phyloP scores from a whole-genome alignment of 352 stramenopile genomes.

The Pilasporangium apinafurcum region DNA sequence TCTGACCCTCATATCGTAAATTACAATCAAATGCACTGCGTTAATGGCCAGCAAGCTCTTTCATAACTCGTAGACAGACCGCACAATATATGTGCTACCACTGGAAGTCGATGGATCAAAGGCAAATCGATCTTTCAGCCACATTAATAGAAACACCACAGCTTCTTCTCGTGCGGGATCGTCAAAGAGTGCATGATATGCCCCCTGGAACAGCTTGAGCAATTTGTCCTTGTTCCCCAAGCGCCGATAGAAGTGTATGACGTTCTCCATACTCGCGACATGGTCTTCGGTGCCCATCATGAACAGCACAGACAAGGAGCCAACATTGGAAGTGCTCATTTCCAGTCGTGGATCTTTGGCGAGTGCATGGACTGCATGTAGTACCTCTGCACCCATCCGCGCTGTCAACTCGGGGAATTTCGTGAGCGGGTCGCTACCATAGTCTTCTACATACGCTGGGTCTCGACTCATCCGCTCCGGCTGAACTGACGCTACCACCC shows the following conservation, averaged over 20 bases:
- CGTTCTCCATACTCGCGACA: slow-evolving; percentile 27
- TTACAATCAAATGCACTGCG: too few species aligned
- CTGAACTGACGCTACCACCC: slow-evolving; percentile 31
- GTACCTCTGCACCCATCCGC: slow-evolving; percentile 27
- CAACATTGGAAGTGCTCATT: slow-evolving; percentile 7
- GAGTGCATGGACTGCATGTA: slow-evolving; percentile 33
- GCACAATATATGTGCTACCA: too few species aligned
- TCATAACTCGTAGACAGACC: too few species aligned
- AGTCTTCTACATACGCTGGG: slow-evolving; percentile 23
- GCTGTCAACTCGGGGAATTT: slow-evolving; percentile 26
- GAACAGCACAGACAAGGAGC: slow-evolving; percentile 23
- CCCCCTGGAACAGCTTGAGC: slow-evolving; percentile 49
- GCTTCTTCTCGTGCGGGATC: slow-evolving; percentile 49
- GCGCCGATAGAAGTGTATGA: slow-evolving; percentile 28
- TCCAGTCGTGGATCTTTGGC: slow-evolving; percentile 13
- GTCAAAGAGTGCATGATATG: slow-evolving; percentile 63
- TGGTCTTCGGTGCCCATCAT: slow-evolving; percentile 40
- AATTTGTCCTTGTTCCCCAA: slow-evolving; percentile 52
- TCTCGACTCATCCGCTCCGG: slow-evolving; percentile 23
- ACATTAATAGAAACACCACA: too few species aligned
- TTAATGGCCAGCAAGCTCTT: too few species aligned
- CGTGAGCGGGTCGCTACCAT: slow-evolving; percentile 28
- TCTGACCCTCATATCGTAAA: too few species aligned
- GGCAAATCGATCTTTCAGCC: too few species aligned
- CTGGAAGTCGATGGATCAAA: too few species aligned